A percentile compares a stretch with the other conserved stretches of the same genome.
Evolutionary conservation across 306 rosid genomes (phyloP).

Genomic region (Fagus sylvatica): DNA sequence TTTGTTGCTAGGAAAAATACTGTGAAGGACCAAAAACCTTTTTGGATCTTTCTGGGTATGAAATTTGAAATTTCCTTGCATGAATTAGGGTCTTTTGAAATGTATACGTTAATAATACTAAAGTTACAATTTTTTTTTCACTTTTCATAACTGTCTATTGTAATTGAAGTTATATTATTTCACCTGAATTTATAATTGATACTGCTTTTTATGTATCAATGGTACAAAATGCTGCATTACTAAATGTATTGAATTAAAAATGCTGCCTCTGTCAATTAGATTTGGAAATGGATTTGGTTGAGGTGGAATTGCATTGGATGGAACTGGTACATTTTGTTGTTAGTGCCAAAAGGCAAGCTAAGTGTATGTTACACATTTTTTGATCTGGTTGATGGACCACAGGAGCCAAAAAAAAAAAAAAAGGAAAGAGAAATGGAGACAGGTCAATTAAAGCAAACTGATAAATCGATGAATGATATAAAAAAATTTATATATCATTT

Average conservation of each 20-base stretch:
- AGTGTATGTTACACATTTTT: too few relatives aligned
- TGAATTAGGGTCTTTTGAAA: too few relatives aligned
- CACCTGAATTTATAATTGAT: neutral
- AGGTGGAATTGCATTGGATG: neutral
- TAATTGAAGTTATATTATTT: too few relatives aligned
- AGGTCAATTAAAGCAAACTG: neutral
- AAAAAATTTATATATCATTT: neutral
- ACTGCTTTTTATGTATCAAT: too few relatives aligned
- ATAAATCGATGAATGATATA: neutral
- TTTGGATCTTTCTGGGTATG: neutral
- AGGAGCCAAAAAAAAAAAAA: neutral
- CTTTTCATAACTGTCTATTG: too few relatives aligned
- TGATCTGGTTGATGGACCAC: neutral
- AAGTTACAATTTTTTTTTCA: too few relatives aligned
- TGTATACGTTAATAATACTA: too few relatives aligned
- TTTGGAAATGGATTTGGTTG: neutral
- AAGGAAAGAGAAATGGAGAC: neutral
- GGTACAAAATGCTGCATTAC: too few relatives aligned
- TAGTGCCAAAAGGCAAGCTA: too few relatives aligned
- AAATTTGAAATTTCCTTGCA: conserved; percentile 1
- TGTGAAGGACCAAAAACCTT: neutral
- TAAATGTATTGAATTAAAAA: too few relatives aligned
- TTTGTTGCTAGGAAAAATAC: neutral
- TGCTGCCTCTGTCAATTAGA: neutral
- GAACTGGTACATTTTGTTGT: too few relatives aligned